Conservation (phyloP, 2,329 filamentous ascomycete species). For the Didymellaceae sp. region DNA sequence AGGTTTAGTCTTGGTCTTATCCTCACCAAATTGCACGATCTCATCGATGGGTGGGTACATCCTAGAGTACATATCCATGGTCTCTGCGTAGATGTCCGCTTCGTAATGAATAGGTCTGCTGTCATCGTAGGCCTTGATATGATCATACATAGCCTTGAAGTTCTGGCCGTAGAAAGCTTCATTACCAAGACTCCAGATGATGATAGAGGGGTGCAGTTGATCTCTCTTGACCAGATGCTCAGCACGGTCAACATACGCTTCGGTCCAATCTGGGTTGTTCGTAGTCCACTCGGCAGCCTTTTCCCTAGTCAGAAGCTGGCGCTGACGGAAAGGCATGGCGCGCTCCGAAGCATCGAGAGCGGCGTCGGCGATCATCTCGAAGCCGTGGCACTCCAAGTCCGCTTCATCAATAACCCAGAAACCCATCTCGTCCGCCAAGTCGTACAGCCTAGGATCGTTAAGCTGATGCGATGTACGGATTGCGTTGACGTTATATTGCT, state of each 20-base stretch:
- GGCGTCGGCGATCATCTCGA: constrained; percentile 47
- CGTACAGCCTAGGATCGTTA: constrained; percentile 65
- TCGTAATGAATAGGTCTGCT: constrained; percentile 71
- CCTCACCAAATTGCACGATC: constrained; percentile 56
- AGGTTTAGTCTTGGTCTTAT: constrained; percentile 56
- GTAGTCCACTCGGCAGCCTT: constrained; percentile 65
- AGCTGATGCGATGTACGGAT: constrained; percentile 73
- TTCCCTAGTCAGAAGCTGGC: constrained; percentile 63
- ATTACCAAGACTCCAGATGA: constrained; percentile 77
- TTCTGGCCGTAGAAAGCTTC: constrained; percentile 76
- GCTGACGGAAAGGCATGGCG: constrained; percentile 64
- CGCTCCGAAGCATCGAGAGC: constrained; percentile 32
- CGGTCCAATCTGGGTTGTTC: constrained; percentile 66
- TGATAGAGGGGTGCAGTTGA: constrained; percentile 73
- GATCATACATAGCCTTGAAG: constrained; percentile 71
- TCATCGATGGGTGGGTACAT: constrained; percentile 68
- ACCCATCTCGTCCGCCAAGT: constrained; percentile 70
- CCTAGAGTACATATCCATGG: constrained; percentile 70
- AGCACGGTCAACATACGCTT: constrained; percentile 72
- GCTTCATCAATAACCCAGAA: constrained; percentile 68
- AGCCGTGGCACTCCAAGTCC: constrained; percentile 57
- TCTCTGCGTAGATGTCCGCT: constrained; percentile 64
- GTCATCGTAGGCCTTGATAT: constrained; percentile 64
- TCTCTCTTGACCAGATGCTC: constrained; percentile 69
- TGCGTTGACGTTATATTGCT: constrained; percentile 73